Evolutionary conservation across 139 green algal genomes (phyloP).

Genomic region (Edaphochlamys debaryana): DNA sequence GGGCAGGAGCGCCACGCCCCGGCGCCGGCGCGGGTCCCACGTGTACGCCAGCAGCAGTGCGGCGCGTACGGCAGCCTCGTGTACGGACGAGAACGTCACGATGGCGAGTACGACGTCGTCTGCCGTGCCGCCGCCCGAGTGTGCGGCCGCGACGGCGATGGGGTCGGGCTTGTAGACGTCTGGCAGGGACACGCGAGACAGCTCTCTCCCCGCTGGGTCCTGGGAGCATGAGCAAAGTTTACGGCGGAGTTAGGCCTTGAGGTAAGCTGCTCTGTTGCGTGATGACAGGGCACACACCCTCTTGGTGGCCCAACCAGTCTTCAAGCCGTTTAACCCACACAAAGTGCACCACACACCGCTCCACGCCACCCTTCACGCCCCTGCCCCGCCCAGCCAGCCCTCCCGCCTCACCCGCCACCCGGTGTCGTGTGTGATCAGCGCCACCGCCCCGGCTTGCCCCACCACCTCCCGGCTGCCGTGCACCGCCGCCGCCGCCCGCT

Average conservation of each 20-base stretch:
- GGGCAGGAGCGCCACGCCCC: background rate
- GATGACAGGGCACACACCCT: too few relatives aligned
- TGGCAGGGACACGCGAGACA: constrained; percentile 7
- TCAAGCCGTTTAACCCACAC: too few relatives aligned
- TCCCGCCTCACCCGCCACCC: constrained; percentile 3
- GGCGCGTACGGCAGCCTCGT: constrained; percentile 41
- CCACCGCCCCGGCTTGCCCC: background rate
- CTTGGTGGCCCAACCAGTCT: too few relatives aligned
- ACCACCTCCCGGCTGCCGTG: constrained; percentile 20
- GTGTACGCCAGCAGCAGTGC: constrained; percentile 48
- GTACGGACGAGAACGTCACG: constrained; percentile 35
- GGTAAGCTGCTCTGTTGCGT: too few relatives aligned
- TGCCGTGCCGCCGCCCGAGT: background rate
- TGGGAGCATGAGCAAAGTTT: too few relatives aligned
- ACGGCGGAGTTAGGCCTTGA: too few relatives aligned
- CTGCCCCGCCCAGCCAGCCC: background rate
- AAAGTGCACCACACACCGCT: background rate
- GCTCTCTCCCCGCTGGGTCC: constrained; percentile 1
- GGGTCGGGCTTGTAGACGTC: background rate
- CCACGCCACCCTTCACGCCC: background rate
- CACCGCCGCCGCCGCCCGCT: constrained; percentile 1
- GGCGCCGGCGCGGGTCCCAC: constrained; percentile 32
- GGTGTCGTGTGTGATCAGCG: background rate
- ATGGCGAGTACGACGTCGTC: constrained; percentile 23
- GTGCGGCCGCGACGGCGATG: constrained; percentile 2